phyloP scores from a whole-genome alignment of 2,329 filamentous ascomycete species.

The Grosmannia clavigera region DNA sequence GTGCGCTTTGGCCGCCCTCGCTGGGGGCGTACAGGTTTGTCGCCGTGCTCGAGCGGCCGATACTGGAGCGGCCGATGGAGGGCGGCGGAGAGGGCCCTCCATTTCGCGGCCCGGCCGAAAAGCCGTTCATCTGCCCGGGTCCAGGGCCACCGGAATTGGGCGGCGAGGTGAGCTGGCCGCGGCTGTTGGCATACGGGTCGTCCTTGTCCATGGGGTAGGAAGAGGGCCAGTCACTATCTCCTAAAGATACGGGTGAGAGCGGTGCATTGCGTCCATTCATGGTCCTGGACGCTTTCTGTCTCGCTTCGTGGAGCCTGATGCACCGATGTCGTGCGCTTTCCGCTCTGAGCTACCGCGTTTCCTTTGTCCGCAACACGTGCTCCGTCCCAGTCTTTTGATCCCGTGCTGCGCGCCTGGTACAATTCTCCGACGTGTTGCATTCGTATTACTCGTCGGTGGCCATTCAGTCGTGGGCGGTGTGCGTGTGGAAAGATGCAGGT shows the following conservation, averaged over 20 bases:
- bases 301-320: not conserved
- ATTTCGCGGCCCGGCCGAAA: slow-evolving; percentile 42
- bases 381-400: not conserved
- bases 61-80: slow-evolving; percentile 74
- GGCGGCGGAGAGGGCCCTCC: slow-evolving; percentile 70
- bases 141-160: slow-evolving; percentile 53
- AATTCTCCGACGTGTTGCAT: not conserved
- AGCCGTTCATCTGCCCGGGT: slow-evolving; percentile 47
- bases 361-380: not conserved
- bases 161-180: slow-evolving; percentile 52
- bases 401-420: not conserved
- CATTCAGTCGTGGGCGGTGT: not conserved
- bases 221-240: slow-evolving; percentile 72
- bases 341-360: not conserved
- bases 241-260: slow-evolving; percentile 71
- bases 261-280: slow-evolving; percentile 67
- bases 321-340: not conserved
- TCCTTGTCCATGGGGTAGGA: slow-evolving; percentile 43
- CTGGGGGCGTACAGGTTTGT: slow-evolving; percentile 56
- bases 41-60: slow-evolving; percentile 75
- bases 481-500: not conserved
- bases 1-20: slow-evolving; percentile 49
- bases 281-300: slow-evolving; percentile 19
- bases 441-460: not conserved
- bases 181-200: slow-evolving; percentile 39